Evolutionary conservation across 768 basidiomycete species (phyloP), one percentile per base, ranked within the genome.

Genomic region (Chalciporus sphaerocephalus): DNA sequence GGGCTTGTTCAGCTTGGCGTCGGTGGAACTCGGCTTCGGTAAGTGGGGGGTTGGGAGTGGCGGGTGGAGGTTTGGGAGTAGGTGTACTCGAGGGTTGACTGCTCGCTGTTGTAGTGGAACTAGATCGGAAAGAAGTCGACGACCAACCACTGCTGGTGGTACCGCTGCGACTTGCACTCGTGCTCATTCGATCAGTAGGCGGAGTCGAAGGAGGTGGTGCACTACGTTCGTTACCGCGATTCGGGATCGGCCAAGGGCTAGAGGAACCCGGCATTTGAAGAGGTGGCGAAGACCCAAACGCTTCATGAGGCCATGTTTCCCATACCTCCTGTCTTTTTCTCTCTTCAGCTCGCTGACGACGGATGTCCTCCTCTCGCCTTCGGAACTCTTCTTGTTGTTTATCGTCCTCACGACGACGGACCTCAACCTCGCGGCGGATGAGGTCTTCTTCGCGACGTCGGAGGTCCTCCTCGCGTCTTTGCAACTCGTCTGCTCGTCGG

Each of bases 1-100:
- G 73, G 22, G 76, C 75, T 23, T 80, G 76, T 55, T 86, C 81
- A 17, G 74, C 80, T 50, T 84, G 81, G 13, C 78, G 78, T 23
- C 81, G 78, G 16, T 74, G 68, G 75, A 83, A 81, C 42, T 85
- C 81, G 5, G 73, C 71, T 50, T 82, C 76, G 10, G 71, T 52
- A 12, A 59, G 30, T 25, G 62, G 41, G 16, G 60, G 8, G n/a
- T n/a, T 55, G 15, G 55, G 59, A 6, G 54, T 51, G 40, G 48
- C 48, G 13, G 47, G 40, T 3, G 53, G 35, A 4, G 64, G 38
- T 34, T 52, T 54, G 12, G 55, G 32, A n/a, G 56, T 54, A 38
- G 55, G 54, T 35, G 58, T 54, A 36, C 48, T 56, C 43, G 59
- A 42, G 18, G 62, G 6, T 13, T 63, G 65, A 2, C 54, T 52